These are phyloP conservation scores for Pterocarpus macrocarpus DNA, from an alignment of 306 rosid genomes.

Conservation along the genomic window DNA sequence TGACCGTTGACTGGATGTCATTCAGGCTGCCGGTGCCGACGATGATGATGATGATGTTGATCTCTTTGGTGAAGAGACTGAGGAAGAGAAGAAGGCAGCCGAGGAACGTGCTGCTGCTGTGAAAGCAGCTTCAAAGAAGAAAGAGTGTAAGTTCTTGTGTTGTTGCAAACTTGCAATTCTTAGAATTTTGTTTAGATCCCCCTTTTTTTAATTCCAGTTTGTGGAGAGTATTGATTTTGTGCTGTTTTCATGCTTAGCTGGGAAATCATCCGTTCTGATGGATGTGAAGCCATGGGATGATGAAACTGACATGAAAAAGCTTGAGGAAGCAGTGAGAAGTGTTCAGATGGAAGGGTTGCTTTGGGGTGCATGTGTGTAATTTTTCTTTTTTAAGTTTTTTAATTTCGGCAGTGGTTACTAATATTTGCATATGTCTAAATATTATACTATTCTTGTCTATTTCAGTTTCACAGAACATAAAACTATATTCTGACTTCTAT, in stretches of 20 bases:
- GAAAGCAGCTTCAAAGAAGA: conserved; percentile 89
- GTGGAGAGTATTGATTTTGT: neutral
- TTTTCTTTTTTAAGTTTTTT: neutral
- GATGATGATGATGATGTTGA: conserved; percentile 85
- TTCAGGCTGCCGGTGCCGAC: conserved; percentile 73
- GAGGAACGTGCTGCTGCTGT: conserved; percentile 88
- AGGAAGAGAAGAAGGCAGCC: conserved; percentile 97
- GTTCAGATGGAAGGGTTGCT: conserved; percentile 77
- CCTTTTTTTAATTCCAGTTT: neutral
- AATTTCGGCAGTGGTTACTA: neutral
- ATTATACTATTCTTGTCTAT: neutral
- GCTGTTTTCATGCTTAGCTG: conserved; percentile 59
- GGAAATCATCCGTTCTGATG: conserved; percentile 92
- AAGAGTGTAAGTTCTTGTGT: conserved; percentile 68
- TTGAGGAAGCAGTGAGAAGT: conserved; percentile 92
- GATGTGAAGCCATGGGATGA: conserved; percentile 99
- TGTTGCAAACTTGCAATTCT: neutral
- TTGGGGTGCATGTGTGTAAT: conserved; percentile 96
- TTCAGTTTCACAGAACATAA: neutral
- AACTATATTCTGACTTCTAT: too few relatives aligned
- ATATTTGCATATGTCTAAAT: neutral
- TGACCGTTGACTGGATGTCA: conserved; percentile 20
- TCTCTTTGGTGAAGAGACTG: conserved; percentile 97
- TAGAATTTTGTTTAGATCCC: neutral
- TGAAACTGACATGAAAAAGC: conserved; percentile 96